Evolutionary conservation across 257 asterid species (phyloP).

Genomic region (Ilex asprella): DNA sequence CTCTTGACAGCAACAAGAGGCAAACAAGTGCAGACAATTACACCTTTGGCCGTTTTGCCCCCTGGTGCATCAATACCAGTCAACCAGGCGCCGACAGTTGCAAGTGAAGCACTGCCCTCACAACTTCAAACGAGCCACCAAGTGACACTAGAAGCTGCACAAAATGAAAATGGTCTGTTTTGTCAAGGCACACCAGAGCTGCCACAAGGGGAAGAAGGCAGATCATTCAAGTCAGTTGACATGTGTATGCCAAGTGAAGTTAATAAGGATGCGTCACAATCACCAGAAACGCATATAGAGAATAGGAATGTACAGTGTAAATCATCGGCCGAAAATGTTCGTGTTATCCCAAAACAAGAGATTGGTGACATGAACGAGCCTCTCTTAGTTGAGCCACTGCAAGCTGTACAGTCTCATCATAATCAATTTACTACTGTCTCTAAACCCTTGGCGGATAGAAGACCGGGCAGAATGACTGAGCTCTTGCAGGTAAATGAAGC

Average conservation of each 20-base stretch:
- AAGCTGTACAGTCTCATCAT: background rate
- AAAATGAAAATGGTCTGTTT: constrained; percentile 22
- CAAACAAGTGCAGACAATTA: constrained; percentile 53
- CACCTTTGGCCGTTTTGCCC: constrained; percentile 58
- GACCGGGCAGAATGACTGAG: constrained; percentile 86
- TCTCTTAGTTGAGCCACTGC: constrained; percentile 19
- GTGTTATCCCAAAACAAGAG: constrained; percentile 22
- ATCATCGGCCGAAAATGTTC: constrained; percentile 36
- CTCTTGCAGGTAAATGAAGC: constrained; percentile 59
- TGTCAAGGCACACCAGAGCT: constrained; percentile 18
- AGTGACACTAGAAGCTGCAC: constrained; percentile 23
- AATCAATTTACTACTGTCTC: constrained; percentile 26
- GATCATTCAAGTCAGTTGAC: constrained; percentile 22
- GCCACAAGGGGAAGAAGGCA: constrained; percentile 29
- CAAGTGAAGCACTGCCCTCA: constrained; percentile 17
- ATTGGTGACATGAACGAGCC: constrained; percentile 19
- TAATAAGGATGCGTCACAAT: constrained; percentile 30
- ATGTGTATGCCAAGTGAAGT: constrained; percentile 18
- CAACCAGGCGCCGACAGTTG: constrained; percentile 31
- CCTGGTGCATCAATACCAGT: constrained; percentile 49
- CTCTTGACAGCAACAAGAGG: constrained; percentile 35
- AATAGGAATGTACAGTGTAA: constrained; percentile 24
- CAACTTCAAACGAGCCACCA: constrained; percentile 29
- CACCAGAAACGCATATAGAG: constrained; percentile 35
- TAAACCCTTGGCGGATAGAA: constrained; percentile 37